Base-by-base conservation (phyloP, 106 monocot species). In the Iris macrosiphon region DNA sequence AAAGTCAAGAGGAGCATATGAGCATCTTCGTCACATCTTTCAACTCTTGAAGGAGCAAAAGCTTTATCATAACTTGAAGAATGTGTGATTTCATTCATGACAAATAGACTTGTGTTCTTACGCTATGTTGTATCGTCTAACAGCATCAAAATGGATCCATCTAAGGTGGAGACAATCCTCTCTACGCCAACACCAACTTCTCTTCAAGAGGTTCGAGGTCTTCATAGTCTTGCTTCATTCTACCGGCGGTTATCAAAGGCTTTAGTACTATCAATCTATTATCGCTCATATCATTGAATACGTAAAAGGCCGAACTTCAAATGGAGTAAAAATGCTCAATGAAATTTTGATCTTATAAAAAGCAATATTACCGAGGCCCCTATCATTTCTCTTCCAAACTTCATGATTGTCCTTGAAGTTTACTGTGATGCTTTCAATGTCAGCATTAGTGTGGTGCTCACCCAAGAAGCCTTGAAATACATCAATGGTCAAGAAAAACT, bases 401-500 rank as follows among this genome's bases (percentile, higher is more conserved):
- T 59, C 18, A 17, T 28, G 7, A 24, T 43, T 23, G 42, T 59
- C 1, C 44, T 59, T 15, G 39, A 58, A 19, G 57, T 58, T 1
- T 14, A 10, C 2, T 40, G 15, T 1, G 16, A 15, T 21, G 21
- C 4, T 21, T 7, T 13, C 13, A 2, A 6, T 45, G 1, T 45
- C 3, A n/a, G n/a, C n/a, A n/a, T n/a, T n/a, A n/a, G 40, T 40
- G 15, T 58, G 57, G 39, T 21, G 40, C 12, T 38, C 27, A 10
- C 29, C 27, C 49, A 62, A 33, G 62, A 62, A 23, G 48, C 34
- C 7, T 38, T 62, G 12, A 48, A 37, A 15, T 62, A 12, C 25
- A 24, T 62, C 2, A 21, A 62, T 30, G 4, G 8, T 18, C 11
- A 29, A 31, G 2, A 45, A 2, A 60, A 60, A 28, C 28, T 60